Evolutionary conservation across 257 asterid species (phyloP).

Genomic region (Plantago elongata): DNA sequence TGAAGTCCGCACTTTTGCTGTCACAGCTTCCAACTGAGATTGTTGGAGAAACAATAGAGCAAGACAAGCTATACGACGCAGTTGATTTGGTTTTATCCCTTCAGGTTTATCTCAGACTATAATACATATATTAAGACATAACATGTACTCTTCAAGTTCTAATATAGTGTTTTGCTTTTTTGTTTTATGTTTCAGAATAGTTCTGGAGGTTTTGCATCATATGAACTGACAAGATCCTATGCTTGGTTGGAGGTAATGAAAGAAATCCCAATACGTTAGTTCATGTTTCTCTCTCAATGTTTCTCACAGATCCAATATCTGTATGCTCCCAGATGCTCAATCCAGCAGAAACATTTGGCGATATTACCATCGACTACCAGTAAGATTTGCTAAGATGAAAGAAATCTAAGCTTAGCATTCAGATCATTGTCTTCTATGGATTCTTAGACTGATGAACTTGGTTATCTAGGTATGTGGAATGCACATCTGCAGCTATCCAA

Average conservation of each 20-base stretch:
- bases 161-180: neutral
- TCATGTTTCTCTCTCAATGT: neutral
- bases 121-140: neutral
- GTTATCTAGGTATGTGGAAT: slow-evolving; percentile 53
- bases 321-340: slow-evolving; percentile 46
- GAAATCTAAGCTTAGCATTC: too few relatives aligned
- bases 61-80: slow-evolving; percentile 38
- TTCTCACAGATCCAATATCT: neutral
- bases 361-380: slow-evolving; percentile 73
- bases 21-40: slow-evolving; percentile 41
- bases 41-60: slow-evolving; percentile 44
- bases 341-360: slow-evolving; percentile 71
- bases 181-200: slow-evolving; percentile 38
- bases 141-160: neutral
- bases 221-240: slow-evolving; percentile 73
- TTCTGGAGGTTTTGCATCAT: slow-evolving; percentile 73
- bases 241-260: slow-evolving; percentile 64
- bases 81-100: slow-evolving; percentile 59
- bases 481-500: slow-evolving; percentile 63
- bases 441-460: neutral
- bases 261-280: neutral
- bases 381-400: slow-evolving; percentile 22
- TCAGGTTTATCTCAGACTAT: slow-evolving; percentile 39
- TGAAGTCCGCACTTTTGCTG: slow-evolving; percentile 51
- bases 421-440: too few relatives aligned